Evolutionary conservation across 306 rosid genomes (phyloP).

Genomic region (Sechiopsis laciniata): DNA sequence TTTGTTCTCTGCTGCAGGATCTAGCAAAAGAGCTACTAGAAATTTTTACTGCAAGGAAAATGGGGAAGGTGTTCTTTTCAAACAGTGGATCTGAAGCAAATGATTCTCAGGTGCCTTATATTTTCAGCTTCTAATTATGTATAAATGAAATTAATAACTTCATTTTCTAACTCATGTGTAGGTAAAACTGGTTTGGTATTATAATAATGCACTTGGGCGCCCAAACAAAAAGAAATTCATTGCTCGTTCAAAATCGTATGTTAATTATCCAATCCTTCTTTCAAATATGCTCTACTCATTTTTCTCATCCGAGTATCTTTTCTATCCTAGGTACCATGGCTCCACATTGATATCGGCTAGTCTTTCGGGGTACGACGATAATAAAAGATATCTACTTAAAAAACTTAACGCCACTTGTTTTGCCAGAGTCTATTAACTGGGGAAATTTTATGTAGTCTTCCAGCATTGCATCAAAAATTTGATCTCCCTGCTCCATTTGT

Average conservation of each 20-base stretch:
- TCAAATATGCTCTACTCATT: slow-evolving; percentile 25
- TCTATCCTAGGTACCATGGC: slow-evolving; percentile 77
- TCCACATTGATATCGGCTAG: slow-evolving; percentile 85
- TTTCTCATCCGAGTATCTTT: slow-evolving; percentile 25
- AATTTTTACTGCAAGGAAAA: slow-evolving; percentile 64
- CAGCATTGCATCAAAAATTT: slow-evolving; percentile 83
- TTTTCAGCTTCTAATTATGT: too few relatives aligned
- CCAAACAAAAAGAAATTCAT: slow-evolving; percentile 88
- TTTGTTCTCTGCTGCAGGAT: slow-evolving; percentile 41
- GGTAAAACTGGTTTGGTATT: slow-evolving; percentile 98
- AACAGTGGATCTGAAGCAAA: slow-evolving; percentile 98
- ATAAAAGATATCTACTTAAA: background rate
- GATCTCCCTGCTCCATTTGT: slow-evolving; percentile 95
- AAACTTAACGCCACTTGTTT: background rate
- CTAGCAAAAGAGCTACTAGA: slow-evolving; percentile 79
- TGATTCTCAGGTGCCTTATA: slow-evolving; percentile 82
- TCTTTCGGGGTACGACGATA: slow-evolving; percentile 73
- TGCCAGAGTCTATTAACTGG: slow-evolving; percentile 21
- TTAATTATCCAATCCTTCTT: slow-evolving; percentile 28
- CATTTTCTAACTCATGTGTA: slow-evolving; percentile 34
- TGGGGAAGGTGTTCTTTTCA: slow-evolving; percentile 83
- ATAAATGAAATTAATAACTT: background rate
- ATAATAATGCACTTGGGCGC: slow-evolving; percentile 89
- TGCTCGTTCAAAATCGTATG: slow-evolving; percentile 78
- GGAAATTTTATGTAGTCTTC: slow-evolving; percentile 49